Evolutionary conservation across 148 eudicot species (phyloP), one percentile per base, ranked within the genome.

Genomic region (Oxyria digyna): DNA sequence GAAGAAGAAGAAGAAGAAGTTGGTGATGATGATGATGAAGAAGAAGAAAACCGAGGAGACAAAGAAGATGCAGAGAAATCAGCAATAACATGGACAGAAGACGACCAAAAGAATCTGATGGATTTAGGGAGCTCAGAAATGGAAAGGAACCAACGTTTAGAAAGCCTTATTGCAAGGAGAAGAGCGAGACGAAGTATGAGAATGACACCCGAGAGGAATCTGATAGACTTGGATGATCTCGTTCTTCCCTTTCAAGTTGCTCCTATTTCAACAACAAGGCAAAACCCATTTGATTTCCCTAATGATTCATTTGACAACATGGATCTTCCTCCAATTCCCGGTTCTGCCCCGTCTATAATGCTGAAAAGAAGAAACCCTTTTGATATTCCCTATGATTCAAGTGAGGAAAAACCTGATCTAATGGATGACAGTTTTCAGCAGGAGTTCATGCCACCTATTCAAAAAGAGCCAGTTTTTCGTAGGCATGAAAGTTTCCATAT

Each of bases 81-180:
- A 59, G 84, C 78, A n/a, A 84, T 89, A 52, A 68, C 69, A 69
- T 89, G 96, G 96, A 89, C 96, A 6, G 96, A 83, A 65, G 87
- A 82, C 71, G 96, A 86, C 74, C 83, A 84, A 70, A 89, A 86
- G 83, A 89, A 89, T 83, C 89, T 89, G 59, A 89, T 84, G 91
- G 89, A 89, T 59, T 70, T 89, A 54, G 91, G 96, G 63, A 86
- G 72, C 48, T 89, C 91, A 31, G 96, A 86, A 55, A 68, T 86
- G 67, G 96, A 89, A 81, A 78, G 89, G 69, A 86, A 89, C 62
- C 87, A 77, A 38, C 87, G 96, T 64, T 74, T 89, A 52, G 96
- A 89, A 78, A 86, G 80, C 75, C 82, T 89, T 46, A 89, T 89
- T 69, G 80, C 87, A 23, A 83, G 96, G 71, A 73, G 91, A 79